These are phyloP conservation scores for Scedosporium dehoogii DNA, from an alignment of 2,329 filamentous ascomycete genomes.

Conservation along the genomic window DNA sequence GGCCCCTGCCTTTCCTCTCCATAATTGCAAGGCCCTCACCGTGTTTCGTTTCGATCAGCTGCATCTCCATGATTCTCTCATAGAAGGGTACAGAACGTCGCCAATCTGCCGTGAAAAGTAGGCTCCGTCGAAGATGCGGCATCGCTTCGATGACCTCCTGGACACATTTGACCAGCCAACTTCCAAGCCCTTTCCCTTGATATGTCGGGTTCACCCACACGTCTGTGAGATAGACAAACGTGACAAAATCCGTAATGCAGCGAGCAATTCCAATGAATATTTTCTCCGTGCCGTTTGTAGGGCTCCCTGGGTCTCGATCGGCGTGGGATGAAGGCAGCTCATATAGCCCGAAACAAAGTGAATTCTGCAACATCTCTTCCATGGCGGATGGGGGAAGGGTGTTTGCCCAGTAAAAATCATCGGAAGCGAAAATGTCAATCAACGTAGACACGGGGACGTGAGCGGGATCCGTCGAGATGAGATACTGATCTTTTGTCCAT, in stretches of 20 bases:
- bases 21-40: conserved; percentile 18
- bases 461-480: conserved; percentile 50
- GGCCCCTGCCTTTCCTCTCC: conserved; percentile 15
- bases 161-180: conserved; percentile 53
- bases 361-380: conserved; percentile 44
- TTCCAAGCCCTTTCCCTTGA: conserved; percentile 52
- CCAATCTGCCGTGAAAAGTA: conserved; percentile 38
- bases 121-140: conserved; percentile 47
- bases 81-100: conserved; percentile 1
- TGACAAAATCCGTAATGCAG: conserved; percentile 58
- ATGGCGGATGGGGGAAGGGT: conserved; percentile 37
- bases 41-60: conserved; percentile 8
- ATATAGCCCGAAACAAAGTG: conserved; percentile 52
- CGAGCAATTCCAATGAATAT: conserved; percentile 34
- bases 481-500: conserved; percentile 44
- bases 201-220: conserved; percentile 53
- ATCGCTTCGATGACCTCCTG: conserved; percentile 46
- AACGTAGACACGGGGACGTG: conserved; percentile 44
- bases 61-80: not conserved
- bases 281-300: not conserved
- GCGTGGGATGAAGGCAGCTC: conserved; percentile 13
- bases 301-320: not conserved
- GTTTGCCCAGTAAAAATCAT: conserved; percentile 52
- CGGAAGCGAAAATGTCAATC: conserved; percentile 44
- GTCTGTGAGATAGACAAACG: conserved; percentile 58